A percentile compares a stretch with the other conserved stretches of the same genome.
Evolutionary conservation across 805 yeast genomes (phyloP).

Genomic region (Lachancea kluyveri): DNA sequence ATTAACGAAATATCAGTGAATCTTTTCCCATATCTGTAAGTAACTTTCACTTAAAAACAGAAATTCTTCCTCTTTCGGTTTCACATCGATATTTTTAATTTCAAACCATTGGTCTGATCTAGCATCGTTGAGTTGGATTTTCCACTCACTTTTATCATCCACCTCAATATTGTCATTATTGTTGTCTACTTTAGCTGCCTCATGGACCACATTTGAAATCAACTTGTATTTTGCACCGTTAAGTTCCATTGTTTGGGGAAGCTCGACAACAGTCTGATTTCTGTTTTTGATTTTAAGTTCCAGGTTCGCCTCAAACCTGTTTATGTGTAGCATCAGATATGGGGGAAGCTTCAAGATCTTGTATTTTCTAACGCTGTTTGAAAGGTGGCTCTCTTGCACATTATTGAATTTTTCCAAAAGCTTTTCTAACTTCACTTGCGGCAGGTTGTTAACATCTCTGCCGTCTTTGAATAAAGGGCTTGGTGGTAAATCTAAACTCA

Average conservation of each 20-base stretch:
- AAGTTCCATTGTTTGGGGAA: conserved; percentile 37
- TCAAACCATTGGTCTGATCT: conserved; percentile 48
- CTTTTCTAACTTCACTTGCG: conserved; percentile 42
- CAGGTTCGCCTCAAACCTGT: conserved; percentile 41
- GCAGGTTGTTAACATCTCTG: conserved; percentile 38
- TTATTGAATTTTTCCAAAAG: conserved; percentile 41
- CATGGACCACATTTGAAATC: conserved; percentile 43
- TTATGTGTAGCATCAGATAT: conserved; percentile 48
- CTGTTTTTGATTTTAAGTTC: conserved; percentile 34
- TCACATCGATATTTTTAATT: conserved; percentile 46
- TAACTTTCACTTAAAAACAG: conserved; percentile 56
- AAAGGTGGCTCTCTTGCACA: conserved; percentile 26
- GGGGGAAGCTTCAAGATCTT: conserved; percentile 43
- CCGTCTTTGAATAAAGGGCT: conserved; percentile 47
- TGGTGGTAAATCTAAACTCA: conserved; percentile 57
- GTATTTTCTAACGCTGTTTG: conserved; percentile 34
- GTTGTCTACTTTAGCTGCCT: conserved; percentile 16
- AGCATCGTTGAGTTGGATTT: conserved; percentile 41
- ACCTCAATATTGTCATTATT: conserved; percentile 20
- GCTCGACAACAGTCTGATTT: conserved; percentile 60
- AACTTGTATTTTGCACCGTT: conserved; percentile 35
- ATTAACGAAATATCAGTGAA: background rate
- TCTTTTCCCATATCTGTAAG: conserved; percentile 60
- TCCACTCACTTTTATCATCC: conserved; percentile 38
- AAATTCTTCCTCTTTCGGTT: conserved; percentile 46